phyloP scores from a whole-genome alignment of 495 filamentous ascomycete species.

The Penicillium bialowiezense region DNA sequence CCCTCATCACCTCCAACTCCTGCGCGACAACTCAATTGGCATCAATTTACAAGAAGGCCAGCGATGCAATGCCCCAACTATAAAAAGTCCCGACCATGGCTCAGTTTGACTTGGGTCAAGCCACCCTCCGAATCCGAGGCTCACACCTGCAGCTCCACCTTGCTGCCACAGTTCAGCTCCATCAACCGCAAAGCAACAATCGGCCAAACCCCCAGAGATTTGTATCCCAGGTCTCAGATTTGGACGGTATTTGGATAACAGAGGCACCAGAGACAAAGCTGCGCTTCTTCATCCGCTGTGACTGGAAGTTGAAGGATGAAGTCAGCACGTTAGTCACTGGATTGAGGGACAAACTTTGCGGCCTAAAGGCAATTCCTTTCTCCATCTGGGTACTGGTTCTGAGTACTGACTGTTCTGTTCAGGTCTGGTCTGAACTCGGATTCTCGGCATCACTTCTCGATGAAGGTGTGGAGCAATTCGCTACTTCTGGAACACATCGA shows the following conservation, averaged over 20 bases:
- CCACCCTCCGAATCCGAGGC: constrained; percentile 2
- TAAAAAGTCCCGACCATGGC: constrained; percentile 9
- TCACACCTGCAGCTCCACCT: constrained; percentile 18
- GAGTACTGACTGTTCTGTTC: neutral
- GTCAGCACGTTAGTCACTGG: constrained; percentile 14
- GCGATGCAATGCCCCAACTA: neutral
- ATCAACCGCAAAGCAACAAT: neutral
- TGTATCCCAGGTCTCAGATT: constrained; percentile 7
- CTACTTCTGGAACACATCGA: constrained; percentile 1
- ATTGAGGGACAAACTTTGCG: constrained; percentile 22
- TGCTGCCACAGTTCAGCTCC: constrained; percentile 9
- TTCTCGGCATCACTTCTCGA: constrained; percentile 24
- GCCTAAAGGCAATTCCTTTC: constrained; percentile 33
- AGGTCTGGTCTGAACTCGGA: constrained; percentile 38
- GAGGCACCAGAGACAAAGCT: constrained; percentile 31
- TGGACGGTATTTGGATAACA: constrained; percentile 24
- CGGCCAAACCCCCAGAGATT: too few relatives aligned
- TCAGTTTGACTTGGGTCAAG: constrained; percentile 18
- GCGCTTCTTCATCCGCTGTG: constrained; percentile 15
- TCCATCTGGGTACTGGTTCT: too few relatives aligned
- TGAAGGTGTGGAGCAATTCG: neutral
- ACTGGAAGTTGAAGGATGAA: neutral
- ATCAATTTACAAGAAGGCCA: neutral
- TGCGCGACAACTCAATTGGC: too few relatives aligned
- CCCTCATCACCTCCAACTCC: too few relatives aligned